These are phyloP conservation scores for Trichoderma koningii DNA, from an alignment of 2,329 filamentous ascomycete species.

Conservation along the genomic window DNA sequence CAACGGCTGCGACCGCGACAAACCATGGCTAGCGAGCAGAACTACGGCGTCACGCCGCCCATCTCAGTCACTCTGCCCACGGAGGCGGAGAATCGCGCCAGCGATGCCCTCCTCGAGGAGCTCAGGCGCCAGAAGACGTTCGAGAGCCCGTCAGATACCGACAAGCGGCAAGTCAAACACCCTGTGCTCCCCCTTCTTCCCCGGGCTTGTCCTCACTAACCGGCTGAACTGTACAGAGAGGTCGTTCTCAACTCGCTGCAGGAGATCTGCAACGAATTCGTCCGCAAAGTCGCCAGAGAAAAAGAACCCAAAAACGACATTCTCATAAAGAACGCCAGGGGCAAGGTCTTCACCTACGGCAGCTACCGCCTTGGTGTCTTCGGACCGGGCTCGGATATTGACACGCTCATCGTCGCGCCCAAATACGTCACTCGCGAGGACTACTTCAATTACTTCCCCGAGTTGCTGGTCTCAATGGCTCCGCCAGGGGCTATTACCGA, in stretches of 20 bases:
- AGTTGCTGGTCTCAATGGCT: constrained; percentile 73
- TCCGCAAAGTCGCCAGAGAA: constrained; percentile 74
- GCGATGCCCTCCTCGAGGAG: constrained; percentile 78
- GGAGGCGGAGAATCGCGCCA: constrained; percentile 72
- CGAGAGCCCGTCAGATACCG: constrained; percentile 78
- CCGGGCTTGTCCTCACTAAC: not conserved
- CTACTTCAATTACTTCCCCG: constrained; percentile 90
- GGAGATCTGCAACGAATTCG: constrained; percentile 80
- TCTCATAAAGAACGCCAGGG: constrained; percentile 79
- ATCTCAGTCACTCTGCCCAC: constrained; percentile 79
- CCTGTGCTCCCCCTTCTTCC: not conserved
- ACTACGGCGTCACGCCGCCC: constrained; percentile 74
- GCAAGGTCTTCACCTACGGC: constrained; percentile 93
- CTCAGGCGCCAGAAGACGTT: constrained; percentile 90
- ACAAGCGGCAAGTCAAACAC: constrained; percentile 64
- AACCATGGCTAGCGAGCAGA: constrained; percentile 44
- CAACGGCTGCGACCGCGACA: constrained; percentile 6
- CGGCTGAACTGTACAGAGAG: constrained; percentile 51
- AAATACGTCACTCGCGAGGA: constrained; percentile 86
- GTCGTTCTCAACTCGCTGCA: constrained; percentile 76
- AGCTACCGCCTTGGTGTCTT: constrained; percentile 94
- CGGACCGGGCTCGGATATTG: constrained; percentile 95
- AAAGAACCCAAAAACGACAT: constrained; percentile 73
- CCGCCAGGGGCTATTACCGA: constrained; percentile 79
- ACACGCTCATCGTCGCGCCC: constrained; percentile 89